Evolutionary conservation across 176 grass and related monocot genomes (phyloP).

Genomic region (Phoenix roebelenii): DNA sequence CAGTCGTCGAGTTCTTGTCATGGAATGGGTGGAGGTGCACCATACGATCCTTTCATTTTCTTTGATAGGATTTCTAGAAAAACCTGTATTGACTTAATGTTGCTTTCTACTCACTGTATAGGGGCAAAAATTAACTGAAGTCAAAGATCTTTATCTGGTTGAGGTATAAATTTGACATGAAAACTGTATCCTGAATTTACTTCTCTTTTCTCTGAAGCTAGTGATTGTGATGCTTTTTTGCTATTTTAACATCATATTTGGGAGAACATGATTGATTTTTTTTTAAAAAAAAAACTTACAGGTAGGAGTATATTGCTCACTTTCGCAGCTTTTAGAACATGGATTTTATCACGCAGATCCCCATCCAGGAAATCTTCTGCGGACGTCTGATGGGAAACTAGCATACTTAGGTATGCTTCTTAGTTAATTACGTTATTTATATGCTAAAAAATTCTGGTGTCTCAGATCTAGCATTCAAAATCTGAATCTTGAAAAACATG

Average conservation of each 20-base stretch:
- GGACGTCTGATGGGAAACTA: slow-evolving; percentile 77
- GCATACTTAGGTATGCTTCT: slow-evolving; percentile 74
- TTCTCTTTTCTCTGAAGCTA: no score
- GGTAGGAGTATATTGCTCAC: slow-evolving; percentile 96
- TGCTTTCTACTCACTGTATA: slow-evolving; percentile 21
- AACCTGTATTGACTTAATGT: background rate
- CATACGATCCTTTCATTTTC: slow-evolving; percentile 2
- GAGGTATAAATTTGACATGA: slow-evolving; percentile 43
- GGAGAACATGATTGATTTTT: no score
- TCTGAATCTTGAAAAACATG: background rate
- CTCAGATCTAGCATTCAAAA: background rate
- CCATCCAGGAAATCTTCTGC: slow-evolving; percentile 94
- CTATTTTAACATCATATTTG: no score
- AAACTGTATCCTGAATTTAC: background rate
- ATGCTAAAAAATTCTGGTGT: background rate
- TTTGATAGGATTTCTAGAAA: background rate
- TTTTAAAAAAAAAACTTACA: slow-evolving; percentile 8
- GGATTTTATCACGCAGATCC: slow-evolving; percentile 99
- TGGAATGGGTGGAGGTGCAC: slow-evolving; percentile 96
- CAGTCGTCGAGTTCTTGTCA: slow-evolving; percentile 56
- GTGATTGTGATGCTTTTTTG: no score
- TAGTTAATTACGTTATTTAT: no score
- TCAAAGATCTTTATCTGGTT: slow-evolving; percentile 88
- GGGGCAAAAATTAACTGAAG: slow-evolving; percentile 70
- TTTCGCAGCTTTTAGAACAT: slow-evolving; percentile 95